Evolutionary conservation across 768 basidiomycete species (phyloP), one percentile per base, ranked within the genome.

Genomic region (Trametes maxima): DNA sequence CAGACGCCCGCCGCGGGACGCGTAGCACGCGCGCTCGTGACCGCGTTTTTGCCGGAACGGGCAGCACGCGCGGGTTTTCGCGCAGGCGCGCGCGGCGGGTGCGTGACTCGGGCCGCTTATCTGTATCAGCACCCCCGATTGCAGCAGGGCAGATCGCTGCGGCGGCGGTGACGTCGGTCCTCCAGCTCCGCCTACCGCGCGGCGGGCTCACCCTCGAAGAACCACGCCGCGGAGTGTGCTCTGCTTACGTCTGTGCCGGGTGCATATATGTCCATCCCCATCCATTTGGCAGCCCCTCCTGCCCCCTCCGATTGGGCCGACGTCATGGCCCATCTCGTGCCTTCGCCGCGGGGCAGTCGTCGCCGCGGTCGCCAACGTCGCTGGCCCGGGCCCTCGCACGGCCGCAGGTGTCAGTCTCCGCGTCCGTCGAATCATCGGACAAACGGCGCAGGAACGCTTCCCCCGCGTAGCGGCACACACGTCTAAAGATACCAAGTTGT

Each of bases 41-140:
- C 57, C 57, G 62, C 58, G 62, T 64, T 55, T 43, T 53, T 44
- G 14, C 61, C 61, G 19, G 0, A 33, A 35, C 7, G 12, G 56
- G 55, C 6, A 12, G 21, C 19, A 14, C 22, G 19, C 33, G 17
- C 33, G 46, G 50, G 47, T 60, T 56, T 61, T 50, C 21, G 42
- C 33, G 4, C 28, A 35, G 44, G 48, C 47, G 54, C 54, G 56
- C 22, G 22, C 22, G 42, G 21, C 44, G 44, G n/a, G n/a, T 48
- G 39, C 52, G 56, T 63, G 51, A 54, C 28, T 58, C 43, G 57
- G 52, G 16, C 57, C 36, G 62, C 48, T 58, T 40, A 50, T 63
- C 62, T 54, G 56, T 21, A 62, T 64, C 62, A 64, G 62, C 17
- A 63, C 62, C 58, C 62, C 47, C 42, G 42, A 55, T 59, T 37